These are phyloP conservation scores for Boletus bicolor DNA, from an alignment of 768 basidiomycete genomes.

Conservation along the genomic window DNA sequence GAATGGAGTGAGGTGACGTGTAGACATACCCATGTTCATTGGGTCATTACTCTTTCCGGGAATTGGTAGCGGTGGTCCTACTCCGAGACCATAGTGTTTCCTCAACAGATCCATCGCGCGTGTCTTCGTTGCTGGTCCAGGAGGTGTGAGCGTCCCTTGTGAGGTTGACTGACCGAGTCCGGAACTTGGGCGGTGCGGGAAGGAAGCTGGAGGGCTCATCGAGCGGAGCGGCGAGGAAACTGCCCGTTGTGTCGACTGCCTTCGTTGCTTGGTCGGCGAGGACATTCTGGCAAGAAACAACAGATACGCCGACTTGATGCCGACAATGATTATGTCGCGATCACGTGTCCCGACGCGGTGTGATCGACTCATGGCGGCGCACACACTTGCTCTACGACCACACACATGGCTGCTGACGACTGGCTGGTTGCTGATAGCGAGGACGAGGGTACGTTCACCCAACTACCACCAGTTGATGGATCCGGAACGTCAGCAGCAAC, in stretches of 20 bases:
- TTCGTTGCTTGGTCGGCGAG: constrained; percentile 16
- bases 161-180: constrained; percentile 23
- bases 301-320: no score
- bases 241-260: constrained; percentile 32
- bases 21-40: constrained; percentile 69
- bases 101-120: constrained; percentile 74
- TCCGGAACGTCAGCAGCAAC: neutral
- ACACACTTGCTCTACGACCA: neutral
- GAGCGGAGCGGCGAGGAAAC: constrained; percentile 47
- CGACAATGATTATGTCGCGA: constrained; percentile 8
- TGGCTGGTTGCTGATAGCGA: constrained; percentile 54
- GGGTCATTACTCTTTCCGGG: constrained; percentile 63
- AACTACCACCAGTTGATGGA: neutral
- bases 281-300: constrained; percentile 4
- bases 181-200: constrained; percentile 15
- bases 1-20: neutral
- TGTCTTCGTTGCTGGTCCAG: constrained; percentile 40
- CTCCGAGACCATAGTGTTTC: constrained; percentile 83
- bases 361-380: constrained; percentile 1
- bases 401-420: constrained; percentile 24
- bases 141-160: constrained; percentile 24
- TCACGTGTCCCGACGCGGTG: constrained; percentile 24
- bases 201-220: constrained; percentile 31
- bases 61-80: constrained; percentile 65
- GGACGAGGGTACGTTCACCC: constrained; percentile 27